A percentile compares a stretch with the other conserved stretches of the same genome.
These are phyloP conservation scores for Rhodotorula graminis DNA, from an alignment of 768 basidiomycete species.

Conservation along the genomic window DNA sequence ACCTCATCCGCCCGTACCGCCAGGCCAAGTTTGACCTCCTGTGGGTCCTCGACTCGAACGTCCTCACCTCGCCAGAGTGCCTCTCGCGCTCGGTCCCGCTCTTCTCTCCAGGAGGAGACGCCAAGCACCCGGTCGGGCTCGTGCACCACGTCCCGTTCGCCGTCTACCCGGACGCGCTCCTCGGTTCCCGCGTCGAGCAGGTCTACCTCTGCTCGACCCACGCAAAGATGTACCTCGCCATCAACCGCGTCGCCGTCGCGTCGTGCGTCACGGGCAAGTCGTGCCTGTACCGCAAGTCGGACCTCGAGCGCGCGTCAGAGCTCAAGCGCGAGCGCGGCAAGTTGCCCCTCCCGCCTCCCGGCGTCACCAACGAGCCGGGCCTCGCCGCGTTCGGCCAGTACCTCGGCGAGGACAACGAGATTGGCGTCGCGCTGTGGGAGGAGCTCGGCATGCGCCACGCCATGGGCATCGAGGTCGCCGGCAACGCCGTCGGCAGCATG, in stretches of 20 bases:
- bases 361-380: slow-evolving; percentile 13
- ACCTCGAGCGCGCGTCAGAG: slow-evolving; percentile 68
- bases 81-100: slow-evolving; percentile 68
- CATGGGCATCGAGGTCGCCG: slow-evolving; percentile 81
- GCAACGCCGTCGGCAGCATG: slow-evolving; percentile 86
- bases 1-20: slow-evolving; percentile 77
- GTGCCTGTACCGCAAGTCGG: slow-evolving; percentile 83
- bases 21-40: slow-evolving; percentile 80
- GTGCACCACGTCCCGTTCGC: slow-evolving; percentile 97
- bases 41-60: slow-evolving; percentile 97
- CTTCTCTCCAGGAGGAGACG: slow-evolving; percentile 51
- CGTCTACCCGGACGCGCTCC: slow-evolving; percentile 58
- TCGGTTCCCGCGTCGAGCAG: slow-evolving; percentile 83
- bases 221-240: slow-evolving; percentile 98
- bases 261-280: slow-evolving; percentile 98
- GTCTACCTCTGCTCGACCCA: slow-evolving; percentile 96
- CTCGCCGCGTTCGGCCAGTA: slow-evolving; percentile 77
- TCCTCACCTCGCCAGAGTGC: slow-evolving; percentile 69
- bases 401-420: slow-evolving; percentile 98
- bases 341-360: slow-evolving; percentile 1
- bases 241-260: slow-evolving; percentile 80
- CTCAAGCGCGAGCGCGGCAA: slow-evolving; percentile 10
- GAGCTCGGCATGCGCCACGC: slow-evolving; percentile 82
- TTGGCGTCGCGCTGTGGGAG: slow-evolving; percentile 86
- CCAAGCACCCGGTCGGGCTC: slow-evolving; percentile 60